Evolutionary conservation across 2,329 filamentous ascomycete species (phyloP).

Genomic region (Apiospora arundinis): DNA sequence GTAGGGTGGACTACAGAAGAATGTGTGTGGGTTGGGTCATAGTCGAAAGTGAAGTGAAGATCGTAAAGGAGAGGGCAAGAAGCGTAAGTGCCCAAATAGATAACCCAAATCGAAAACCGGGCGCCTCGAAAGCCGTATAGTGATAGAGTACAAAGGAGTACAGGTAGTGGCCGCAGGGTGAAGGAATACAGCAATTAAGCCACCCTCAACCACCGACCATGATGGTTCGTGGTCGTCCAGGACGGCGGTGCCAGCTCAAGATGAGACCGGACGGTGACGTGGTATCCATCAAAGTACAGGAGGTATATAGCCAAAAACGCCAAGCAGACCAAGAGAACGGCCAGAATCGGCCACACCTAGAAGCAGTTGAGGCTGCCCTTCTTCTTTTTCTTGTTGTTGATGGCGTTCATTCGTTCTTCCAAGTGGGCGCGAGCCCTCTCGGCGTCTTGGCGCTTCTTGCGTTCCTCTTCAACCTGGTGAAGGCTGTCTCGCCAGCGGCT

Average conservation of each 20-base stretch:
- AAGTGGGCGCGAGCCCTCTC: slow-evolving; percentile 88
- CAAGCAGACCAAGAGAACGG: slow-evolving; percentile 28
- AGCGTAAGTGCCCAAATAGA: slow-evolving; percentile 3
- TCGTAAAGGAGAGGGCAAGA: slow-evolving; percentile 5
- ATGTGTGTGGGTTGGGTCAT: slow-evolving; percentile 11
- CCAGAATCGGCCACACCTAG: slow-evolving; percentile 55
- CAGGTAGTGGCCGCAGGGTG: neutral
- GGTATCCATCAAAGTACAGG: slow-evolving; percentile 12
- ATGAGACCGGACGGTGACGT: slow-evolving; percentile 1
- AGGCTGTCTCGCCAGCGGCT: slow-evolving; percentile 67
- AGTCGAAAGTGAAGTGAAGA: neutral
- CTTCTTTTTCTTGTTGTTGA: slow-evolving; percentile 94
- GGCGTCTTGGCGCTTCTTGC: slow-evolving; percentile 87
- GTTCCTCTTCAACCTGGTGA: slow-evolving; percentile 94
- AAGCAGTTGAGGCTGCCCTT: slow-evolving; percentile 98
- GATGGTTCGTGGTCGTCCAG: slow-evolving; percentile 7
- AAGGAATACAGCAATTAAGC: neutral
- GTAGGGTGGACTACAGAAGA: neutral
- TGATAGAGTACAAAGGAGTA: neutral
- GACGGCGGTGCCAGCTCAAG: neutral
- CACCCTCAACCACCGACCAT: neutral
- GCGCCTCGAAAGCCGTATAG: neutral
- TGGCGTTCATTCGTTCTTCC: slow-evolving; percentile 92
- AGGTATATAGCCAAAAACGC: slow-evolving; percentile 16
- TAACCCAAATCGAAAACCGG: neutral